A percentile compares a stretch with the other conserved stretches of the same genome.
Conservation (phyloP, 306 rosid genomes). For the Coriaria nepalensis region DNA sequence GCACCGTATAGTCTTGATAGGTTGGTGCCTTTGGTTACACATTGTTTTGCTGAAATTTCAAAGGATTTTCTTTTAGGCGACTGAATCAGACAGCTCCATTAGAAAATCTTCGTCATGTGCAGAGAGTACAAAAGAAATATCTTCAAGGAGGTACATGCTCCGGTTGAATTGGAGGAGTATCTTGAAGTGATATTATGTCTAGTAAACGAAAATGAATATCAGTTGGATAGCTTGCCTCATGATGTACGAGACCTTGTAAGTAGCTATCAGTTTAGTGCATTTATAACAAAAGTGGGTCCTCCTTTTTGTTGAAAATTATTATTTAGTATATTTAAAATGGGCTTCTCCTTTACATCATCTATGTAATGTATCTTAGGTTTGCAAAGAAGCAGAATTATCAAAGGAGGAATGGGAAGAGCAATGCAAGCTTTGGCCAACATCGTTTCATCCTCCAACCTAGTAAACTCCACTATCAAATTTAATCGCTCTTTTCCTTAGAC, state of each 20-base stretch:
- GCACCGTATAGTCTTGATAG: too few relatives aligned
- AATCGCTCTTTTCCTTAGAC: not conserved
- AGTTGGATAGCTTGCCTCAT: slow-evolving; percentile 31
- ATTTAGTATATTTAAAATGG: not conserved
- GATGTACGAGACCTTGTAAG: slow-evolving; percentile 45
- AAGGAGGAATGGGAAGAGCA: slow-evolving; percentile 99
- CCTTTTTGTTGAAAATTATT: slow-evolving; percentile 13
- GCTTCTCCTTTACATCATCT: not conserved
- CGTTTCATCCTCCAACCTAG: slow-evolving; percentile 93
- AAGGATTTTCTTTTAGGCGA: slow-evolving; percentile 27
- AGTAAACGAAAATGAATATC: slow-evolving; percentile 39
- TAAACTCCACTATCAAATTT: slow-evolving; percentile 20
- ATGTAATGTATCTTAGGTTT: slow-evolving; percentile 35
- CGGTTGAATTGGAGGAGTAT: not conserved
- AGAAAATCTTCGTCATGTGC: slow-evolving; percentile 58
- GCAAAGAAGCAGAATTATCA: slow-evolving; percentile 62
- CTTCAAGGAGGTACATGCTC: slow-evolving; percentile 37
- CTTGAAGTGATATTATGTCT: slow-evolving; percentile 55
- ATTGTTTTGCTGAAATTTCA: not conserved
- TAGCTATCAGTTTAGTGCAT: slow-evolving; percentile 71
- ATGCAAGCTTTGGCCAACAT: slow-evolving; percentile 92
- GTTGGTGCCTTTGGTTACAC: too few relatives aligned
- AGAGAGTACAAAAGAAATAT: slow-evolving; percentile 59
- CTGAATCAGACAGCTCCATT: slow-evolving; percentile 57
- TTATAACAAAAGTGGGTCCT: slow-evolving; percentile 73